Evolutionary conservation across 2,329 filamentous ascomycete genomes (phyloP), one percentile per base, ranked within the genome.

Genomic region (Colletotrichum lini): DNA sequence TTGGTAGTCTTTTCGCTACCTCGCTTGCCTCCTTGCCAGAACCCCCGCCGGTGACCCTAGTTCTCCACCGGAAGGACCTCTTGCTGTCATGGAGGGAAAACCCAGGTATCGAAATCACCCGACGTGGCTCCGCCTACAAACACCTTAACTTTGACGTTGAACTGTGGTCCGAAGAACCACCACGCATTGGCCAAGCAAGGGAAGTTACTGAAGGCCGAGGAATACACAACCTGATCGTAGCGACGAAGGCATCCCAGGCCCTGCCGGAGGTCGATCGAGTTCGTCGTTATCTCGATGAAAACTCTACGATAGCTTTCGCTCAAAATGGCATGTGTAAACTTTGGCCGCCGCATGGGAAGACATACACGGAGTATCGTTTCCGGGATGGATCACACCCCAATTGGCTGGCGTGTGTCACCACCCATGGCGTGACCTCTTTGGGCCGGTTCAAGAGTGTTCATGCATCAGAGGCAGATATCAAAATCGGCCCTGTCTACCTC

Each of bases 281-380:
- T 16, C 84, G 88, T 8, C 81, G 88, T 1, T 89, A 97, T 63
- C 86, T 91, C 2, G 87, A 90, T 73, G 80, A 83, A 3, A 80
- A 86, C 4, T 94, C 91, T n/a, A 93, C 93, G 0, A 89, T 98
- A n/a, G 86, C 92, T 15, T 93, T 98, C 76, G 83, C 94, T 30
- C 95, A 98, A 76, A 98, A 98, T 76, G 96, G 96, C 57, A 93
- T 98, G 90, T 95, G 93, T 42, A 86, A 84, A 74, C 79, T 89
- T 18, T 90, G 88, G 88, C 87, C 87, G 30, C 88, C 88, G 9
- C 78, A 84, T 60, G 87, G 87, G 3, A 74, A 75, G 4, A 70
- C 77, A 1, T 89, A 89, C 76, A 79, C 80, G 45, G 73, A 76
- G 2, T 77, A 81, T 64, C 81, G 87, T 21, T 88, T 84, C 65